Evolutionary conservation across 768 basidiomycete genomes (phyloP), one percentile per base, ranked within the genome.

Genomic region (Kondoa subrosea): DNA sequence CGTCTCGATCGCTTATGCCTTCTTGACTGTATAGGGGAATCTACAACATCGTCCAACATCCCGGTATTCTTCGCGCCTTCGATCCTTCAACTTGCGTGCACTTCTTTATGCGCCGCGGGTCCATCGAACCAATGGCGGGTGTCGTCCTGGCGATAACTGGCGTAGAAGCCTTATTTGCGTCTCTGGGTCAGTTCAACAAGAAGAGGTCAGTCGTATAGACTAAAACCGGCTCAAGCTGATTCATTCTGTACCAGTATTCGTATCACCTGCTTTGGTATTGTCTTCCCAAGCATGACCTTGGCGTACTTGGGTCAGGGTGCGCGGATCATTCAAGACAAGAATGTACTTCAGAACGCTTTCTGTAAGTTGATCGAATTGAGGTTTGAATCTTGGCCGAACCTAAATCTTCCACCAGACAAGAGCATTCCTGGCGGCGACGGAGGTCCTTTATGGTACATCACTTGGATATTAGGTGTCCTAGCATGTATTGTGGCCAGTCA

Each of bases 291-390:
- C 21, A 77, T 87, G 40, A 69, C 84, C 0, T 78, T 87, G 0
- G 82, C 84, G 3, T 87, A 87, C 73, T 82, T 87, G 21, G 86
- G 86, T 1, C 86, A 87, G 76, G 86, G 86, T 16, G 83, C 86
- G 14, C 79, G 81, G 1, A 76, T 87, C 40, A 82, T 86, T 68
- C 66, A 71, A 1, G 80, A 84, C 66, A 80, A 80, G 30, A 70
- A 58, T 0, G 81, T 85, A n/a, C 71, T 87, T 2, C 16, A 71
- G 0, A 84, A 85, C 69, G 76, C 85, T 1, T 87, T 87, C 75
- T 87, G 85, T 76, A 77, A 77, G 0, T 80, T n/a, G n/a, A n/a
- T n/a, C n/a, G n/a, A n/a, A n/a, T n/a, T n/a, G n/a, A n/a, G n/a
- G n/a, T n/a, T n/a, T n/a, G n/a, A n/a, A n/a, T n/a, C n/a, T n/a